These are phyloP conservation scores for Scheffersomyces titani DNA, from an alignment of 1,139 yeast species.

Conservation along the genomic window DNA sequence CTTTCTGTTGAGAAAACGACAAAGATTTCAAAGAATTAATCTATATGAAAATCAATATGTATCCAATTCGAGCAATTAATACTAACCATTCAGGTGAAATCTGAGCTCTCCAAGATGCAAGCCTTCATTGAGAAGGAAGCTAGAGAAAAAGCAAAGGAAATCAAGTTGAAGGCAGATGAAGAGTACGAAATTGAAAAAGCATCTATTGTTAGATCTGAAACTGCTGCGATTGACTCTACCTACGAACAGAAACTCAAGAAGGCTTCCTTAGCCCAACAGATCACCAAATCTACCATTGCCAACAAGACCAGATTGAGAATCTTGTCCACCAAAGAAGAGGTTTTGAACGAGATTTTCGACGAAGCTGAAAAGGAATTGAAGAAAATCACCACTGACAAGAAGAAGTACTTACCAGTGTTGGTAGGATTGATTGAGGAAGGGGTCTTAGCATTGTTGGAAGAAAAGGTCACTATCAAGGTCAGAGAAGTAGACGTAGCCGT, in stretches of 20 bases:
- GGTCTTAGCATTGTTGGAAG: slow-evolving; percentile 72
- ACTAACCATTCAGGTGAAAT: slow-evolving; percentile 65
- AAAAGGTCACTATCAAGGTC: slow-evolving; percentile 61
- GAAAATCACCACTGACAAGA: slow-evolving; percentile 46
- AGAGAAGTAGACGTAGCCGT: slow-evolving; percentile 67
- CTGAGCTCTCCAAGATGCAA: slow-evolving; percentile 96
- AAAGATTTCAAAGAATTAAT: background rate
- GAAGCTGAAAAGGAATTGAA: slow-evolving; percentile 66
- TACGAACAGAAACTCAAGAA: slow-evolving; percentile 87
- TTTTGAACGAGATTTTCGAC: slow-evolving; percentile 72
- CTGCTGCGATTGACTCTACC: slow-evolving; percentile 78
- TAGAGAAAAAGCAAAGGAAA: slow-evolving; percentile 97
- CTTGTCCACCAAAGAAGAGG: slow-evolving; percentile 81
- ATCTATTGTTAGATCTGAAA: slow-evolving; percentile 88
- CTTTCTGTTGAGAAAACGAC: background rate
- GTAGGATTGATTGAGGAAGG: slow-evolving; percentile 85
- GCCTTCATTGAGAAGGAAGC: slow-evolving; percentile 99
- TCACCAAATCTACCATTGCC: slow-evolving; percentile 90
- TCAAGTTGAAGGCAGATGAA: slow-evolving; percentile 93
- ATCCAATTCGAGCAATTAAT: background rate
- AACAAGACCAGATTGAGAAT: slow-evolving; percentile 93
- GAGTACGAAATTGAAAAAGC: slow-evolving; percentile 98
- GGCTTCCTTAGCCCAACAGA: slow-evolving; percentile 91
- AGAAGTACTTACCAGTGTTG: slow-evolving; percentile 68
- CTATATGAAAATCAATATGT: background rate